These are phyloP conservation scores for Macaranga tanarius DNA, from an alignment of 441 rosid species.

Conservation along the genomic window DNA sequence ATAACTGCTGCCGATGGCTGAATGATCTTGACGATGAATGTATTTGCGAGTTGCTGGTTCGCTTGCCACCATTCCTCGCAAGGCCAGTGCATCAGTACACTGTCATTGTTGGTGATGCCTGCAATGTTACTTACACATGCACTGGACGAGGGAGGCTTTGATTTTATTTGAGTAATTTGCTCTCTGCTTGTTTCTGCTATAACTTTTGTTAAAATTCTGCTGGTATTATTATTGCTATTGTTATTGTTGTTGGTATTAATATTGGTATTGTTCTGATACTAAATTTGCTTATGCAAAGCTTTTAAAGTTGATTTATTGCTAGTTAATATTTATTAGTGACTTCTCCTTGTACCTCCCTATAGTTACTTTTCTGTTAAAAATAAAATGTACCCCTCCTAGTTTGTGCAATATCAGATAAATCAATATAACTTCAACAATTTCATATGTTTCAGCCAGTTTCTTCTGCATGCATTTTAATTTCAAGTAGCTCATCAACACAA, in stretches of 20 bases:
- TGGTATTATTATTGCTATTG: background rate
- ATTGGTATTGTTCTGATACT: background rate
- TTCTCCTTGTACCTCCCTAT: background rate
- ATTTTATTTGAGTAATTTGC: background rate
- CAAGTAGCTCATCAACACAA: background rate
- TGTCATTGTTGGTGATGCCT: slow-evolving; percentile 40
- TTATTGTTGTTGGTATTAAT: background rate
- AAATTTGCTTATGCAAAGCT: background rate
- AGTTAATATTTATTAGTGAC: background rate
- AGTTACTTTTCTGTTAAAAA: background rate
- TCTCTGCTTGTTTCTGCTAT: background rate
- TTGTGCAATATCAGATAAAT: background rate
- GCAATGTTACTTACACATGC: slow-evolving; percentile 48
- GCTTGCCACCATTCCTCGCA: slow-evolving; percentile 52
- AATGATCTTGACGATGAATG: slow-evolving; percentile 53
- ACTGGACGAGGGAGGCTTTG: slow-evolving; percentile 41
- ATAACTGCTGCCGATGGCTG: slow-evolving; percentile 63
- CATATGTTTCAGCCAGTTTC: too few species aligned
- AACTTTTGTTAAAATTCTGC: background rate
- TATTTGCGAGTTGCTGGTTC: slow-evolving; percentile 56
- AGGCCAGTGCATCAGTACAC: slow-evolving; percentile 49
- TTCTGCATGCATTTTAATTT: too few species aligned
- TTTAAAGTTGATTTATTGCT: background rate
- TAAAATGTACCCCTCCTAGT: background rate
- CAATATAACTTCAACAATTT: too few species aligned